phyloP scores from a whole-genome alignment of 1,284 basidiomycete genomes.

The Irpex lacteus region DNA sequence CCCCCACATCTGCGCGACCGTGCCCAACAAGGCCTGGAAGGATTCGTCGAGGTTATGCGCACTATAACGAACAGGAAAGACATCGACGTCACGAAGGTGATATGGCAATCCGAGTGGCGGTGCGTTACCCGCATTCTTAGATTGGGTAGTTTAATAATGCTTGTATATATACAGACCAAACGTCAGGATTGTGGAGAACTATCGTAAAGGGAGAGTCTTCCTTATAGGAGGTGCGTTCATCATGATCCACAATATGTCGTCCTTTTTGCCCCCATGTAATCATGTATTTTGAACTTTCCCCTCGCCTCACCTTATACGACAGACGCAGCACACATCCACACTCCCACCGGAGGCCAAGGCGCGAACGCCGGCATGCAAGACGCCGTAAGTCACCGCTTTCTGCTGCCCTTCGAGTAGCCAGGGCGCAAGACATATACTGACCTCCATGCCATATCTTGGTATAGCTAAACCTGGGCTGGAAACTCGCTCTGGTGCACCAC shows the following conservation, averaged over 20 bases:
- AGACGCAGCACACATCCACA: conserved; percentile 1
- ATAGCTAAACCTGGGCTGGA: conserved; percentile 26
- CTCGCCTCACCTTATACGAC: too few relatives aligned
- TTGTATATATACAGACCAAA: conserved; percentile 22
- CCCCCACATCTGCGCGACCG: not conserved
- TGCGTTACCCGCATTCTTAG: not conserved
- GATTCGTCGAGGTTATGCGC: not conserved
- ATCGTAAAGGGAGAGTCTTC: conserved; percentile 28
- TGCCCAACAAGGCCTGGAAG: not conserved
- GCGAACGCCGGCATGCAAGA: conserved; percentile 17
- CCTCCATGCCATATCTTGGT: too few relatives aligned
- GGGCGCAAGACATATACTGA: too few relatives aligned
- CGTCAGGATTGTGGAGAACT: conserved; percentile 30
- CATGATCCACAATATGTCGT: too few relatives aligned
- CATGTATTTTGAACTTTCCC: too few relatives aligned
- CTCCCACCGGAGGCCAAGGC: conserved; percentile 15
- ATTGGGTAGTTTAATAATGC: not conserved
- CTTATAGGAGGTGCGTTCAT: not conserved
- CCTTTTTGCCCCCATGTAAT: too few relatives aligned
- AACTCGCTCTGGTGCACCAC: conserved; percentile 22
- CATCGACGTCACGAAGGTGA: not conserved
- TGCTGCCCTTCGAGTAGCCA: not conserved
- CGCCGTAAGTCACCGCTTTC: not conserved
- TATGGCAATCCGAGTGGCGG: not conserved
- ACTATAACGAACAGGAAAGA: not conserved